These are phyloP conservation scores for Cryptococcus sp. DNA, from an alignment of 1,284 basidiomycete genomes.

Conservation along the genomic window DNA sequence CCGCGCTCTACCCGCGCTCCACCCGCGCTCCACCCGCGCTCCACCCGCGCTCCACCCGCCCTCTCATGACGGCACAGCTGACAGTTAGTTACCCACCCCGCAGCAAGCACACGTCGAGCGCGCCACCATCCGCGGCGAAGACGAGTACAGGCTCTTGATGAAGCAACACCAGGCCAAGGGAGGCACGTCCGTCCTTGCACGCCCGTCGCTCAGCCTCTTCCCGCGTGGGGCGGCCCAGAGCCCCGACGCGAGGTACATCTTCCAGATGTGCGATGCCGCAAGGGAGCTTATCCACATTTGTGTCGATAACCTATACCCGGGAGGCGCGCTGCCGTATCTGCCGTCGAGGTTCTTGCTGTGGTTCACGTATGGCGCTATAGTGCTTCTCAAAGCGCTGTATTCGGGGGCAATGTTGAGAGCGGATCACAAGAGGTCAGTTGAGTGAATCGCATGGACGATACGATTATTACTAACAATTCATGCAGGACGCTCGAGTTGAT, in stretches of 20 bases:
- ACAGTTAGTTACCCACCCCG: no score
- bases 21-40: no score
- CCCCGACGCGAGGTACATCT: constrained; percentile 48
- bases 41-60: no score
- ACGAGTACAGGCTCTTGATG: constrained; percentile 27
- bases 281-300: constrained; percentile 46
- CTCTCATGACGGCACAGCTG: no score
- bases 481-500: constrained; percentile 38
- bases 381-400: constrained; percentile 47
- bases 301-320: constrained; percentile 44
- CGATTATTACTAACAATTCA: constrained; percentile 1
- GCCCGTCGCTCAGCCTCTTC: constrained; percentile 39
- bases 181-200: constrained; percentile 12
- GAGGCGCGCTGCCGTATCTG: constrained; percentile 46
- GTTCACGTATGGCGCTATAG: constrained; percentile 49
- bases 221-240: constrained; percentile 45
- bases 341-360: constrained; percentile 48
- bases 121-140: constrained; percentile 42
- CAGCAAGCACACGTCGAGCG: constrained; percentile 51
- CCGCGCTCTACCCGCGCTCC: no score
- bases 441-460: background rate
- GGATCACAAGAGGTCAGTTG: constrained; percentile 38
- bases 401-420: constrained; percentile 50
- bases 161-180: constrained; percentile 17
- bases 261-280: constrained; percentile 47